These are phyloP conservation scores for Delphinella strobiligena DNA, from an alignment of 2,329 filamentous ascomycete species.

Conservation along the genomic window DNA sequence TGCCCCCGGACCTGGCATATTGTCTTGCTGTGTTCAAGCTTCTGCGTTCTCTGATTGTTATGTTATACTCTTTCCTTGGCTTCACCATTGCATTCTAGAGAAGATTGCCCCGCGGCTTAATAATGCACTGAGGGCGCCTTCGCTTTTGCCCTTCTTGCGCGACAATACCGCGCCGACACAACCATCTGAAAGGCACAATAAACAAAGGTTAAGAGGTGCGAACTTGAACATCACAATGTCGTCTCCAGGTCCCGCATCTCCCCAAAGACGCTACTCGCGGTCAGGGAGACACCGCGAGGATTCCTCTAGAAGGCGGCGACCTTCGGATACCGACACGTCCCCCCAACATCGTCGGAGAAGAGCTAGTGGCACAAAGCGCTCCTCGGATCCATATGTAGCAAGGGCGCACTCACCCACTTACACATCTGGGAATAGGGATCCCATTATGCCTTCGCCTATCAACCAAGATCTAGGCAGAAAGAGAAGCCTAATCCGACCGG, in stretches of 20 bases:
- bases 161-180: too few species aligned
- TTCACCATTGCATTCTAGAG: too few species aligned
- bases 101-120: too few species aligned
- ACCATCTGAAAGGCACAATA: background rate
- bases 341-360: constrained; percentile 23
- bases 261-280: constrained; percentile 4
- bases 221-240: constrained; percentile 2
- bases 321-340: constrained; percentile 59
- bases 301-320: constrained; percentile 51
- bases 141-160: too few species aligned
- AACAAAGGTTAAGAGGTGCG: background rate
- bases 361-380: constrained; percentile 23
- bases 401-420: constrained; percentile 2
- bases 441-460: constrained; percentile 34
- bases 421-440: constrained; percentile 33
- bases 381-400: constrained; percentile 3
- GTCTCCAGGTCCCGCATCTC: constrained; percentile 3
- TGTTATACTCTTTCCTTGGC: too few species aligned
- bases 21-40: too few species aligned
- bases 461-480: constrained; percentile 62
- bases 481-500: constrained; percentile 77
- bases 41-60: too few species aligned
- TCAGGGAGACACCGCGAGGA: constrained; percentile 26
- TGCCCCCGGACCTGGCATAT: too few species aligned
- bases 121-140: too few species aligned